These are phyloP conservation scores for Leptographium wingfieldii DNA, from an alignment of 2,329 filamentous ascomycete genomes.

Conservation along the genomic window DNA sequence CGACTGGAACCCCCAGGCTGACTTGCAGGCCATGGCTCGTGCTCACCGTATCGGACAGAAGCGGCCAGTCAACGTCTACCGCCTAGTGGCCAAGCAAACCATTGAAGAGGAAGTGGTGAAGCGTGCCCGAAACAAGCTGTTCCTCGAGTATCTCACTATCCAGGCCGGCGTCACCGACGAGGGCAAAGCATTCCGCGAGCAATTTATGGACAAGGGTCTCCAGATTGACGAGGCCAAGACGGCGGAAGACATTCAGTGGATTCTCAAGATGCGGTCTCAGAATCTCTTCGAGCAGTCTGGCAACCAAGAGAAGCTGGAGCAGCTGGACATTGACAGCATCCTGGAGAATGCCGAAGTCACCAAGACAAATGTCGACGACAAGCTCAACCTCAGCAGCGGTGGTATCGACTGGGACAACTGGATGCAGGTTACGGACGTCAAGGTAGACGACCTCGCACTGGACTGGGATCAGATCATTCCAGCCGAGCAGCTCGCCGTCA, in stretches of 20 bases:
- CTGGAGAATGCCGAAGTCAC: conserved; percentile 95
- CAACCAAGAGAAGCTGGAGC: conserved; percentile 92
- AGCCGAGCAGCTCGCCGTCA: conserved; percentile 75
- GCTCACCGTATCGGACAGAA: conserved; percentile 97
- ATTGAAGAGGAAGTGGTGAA: conserved; percentile 97
- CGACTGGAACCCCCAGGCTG: conserved; percentile 97
- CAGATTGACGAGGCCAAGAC: conserved; percentile 73
- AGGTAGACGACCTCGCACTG: conserved; percentile 66
- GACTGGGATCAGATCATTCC: conserved; percentile 99
- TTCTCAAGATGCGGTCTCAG: conserved; percentile 94
- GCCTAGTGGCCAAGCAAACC: conserved; percentile 93
- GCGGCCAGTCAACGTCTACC: conserved; percentile 89
- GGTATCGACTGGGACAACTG: conserved; percentile 82
- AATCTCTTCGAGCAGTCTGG: conserved; percentile 98
- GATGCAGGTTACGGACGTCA: conserved; percentile 95
- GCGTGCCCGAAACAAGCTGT: conserved; percentile 89
- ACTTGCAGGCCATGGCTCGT: conserved; percentile 95
- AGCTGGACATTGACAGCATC: conserved; percentile 94
- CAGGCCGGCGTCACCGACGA: conserved; percentile 95
- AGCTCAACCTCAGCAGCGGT: conserved; percentile 82
- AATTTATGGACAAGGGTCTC: conserved; percentile 66
- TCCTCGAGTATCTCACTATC: conserved; percentile 94
- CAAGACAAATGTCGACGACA: conserved; percentile 88
- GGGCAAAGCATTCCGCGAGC: conserved; percentile 61
- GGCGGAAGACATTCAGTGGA: conserved; percentile 88